Evolutionary conservation across 495 filamentous ascomycete species (phyloP).

Genomic region (Xylona heveae): DNA sequence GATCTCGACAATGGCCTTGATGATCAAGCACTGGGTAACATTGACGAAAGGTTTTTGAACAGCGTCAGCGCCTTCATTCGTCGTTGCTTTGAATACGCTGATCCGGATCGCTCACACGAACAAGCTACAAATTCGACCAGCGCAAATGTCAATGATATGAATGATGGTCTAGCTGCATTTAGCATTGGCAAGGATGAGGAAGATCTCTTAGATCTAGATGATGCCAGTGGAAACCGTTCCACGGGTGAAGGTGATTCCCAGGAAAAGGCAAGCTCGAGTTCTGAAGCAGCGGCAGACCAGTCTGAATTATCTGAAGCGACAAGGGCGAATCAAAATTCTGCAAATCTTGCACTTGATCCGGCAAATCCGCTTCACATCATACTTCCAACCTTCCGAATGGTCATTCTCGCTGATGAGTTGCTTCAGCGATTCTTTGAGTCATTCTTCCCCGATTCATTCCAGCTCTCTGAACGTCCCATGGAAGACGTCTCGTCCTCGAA

Average conservation of each 20-base stretch:
- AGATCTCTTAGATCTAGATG: slow-evolving; percentile 42
- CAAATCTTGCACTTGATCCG: slow-evolving; percentile 81
- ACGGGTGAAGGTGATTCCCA: slow-evolving; percentile 9
- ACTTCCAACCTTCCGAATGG: slow-evolving; percentile 95
- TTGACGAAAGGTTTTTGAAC: slow-evolving; percentile 64
- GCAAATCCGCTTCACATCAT: slow-evolving; percentile 87
- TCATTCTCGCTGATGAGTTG: slow-evolving; percentile 85
- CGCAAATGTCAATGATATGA: slow-evolving; percentile 2
- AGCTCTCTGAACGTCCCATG: slow-evolving; percentile 29
- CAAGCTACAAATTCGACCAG: slow-evolving; percentile 24
- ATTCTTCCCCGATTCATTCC: slow-evolving; percentile 52
- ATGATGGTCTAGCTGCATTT: slow-evolving; percentile 30
- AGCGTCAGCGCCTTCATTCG: slow-evolving; percentile 91
- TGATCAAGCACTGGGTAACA: slow-evolving; percentile 18
- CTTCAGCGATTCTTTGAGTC: slow-evolving; percentile 92
- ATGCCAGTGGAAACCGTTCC: slow-evolving; percentile 15
- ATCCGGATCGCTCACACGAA: slow-evolving; percentile 73
- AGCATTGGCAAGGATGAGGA: slow-evolving; percentile 61
- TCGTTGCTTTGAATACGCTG: slow-evolving; percentile 93
- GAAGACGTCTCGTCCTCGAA: slow-evolving; percentile 49
- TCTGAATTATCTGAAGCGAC: not conserved
- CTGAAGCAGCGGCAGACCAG: not conserved
- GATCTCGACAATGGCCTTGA: slow-evolving; percentile 21
- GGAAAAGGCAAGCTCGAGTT: slow-evolving; percentile 1
- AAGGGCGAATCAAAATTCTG: slow-evolving; percentile 30